phyloP scores from a whole-genome alignment of 2,329 filamentous ascomycete genomes.

The Botrytis aclada region DNA sequence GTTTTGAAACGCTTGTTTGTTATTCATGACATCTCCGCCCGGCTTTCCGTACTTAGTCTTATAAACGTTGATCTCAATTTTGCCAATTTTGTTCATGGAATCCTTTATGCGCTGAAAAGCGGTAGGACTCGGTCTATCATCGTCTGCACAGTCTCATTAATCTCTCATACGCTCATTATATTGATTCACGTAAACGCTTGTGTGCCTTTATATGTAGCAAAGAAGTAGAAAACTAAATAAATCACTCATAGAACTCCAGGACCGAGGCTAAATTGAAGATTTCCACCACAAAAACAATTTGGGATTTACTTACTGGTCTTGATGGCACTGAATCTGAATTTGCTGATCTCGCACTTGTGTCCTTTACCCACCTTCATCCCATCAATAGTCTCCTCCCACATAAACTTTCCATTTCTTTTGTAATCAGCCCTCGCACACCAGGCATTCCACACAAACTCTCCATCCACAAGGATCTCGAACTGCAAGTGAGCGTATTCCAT shows the following conservation, averaged over 20 bases:
- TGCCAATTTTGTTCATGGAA: slow-evolving; percentile 18
- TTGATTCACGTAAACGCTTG: too few relatives aligned
- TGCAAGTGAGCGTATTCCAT: slow-evolving; percentile 18
- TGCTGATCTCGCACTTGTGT: slow-evolving; percentile 4
- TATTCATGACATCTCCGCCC: slow-evolving; percentile 7
- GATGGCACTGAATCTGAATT: slow-evolving; percentile 18
- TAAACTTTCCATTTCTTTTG: neutral
- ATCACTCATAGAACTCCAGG: too few relatives aligned
- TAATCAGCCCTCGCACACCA: slow-evolving; percentile 19
- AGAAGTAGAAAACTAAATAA: too few relatives aligned
- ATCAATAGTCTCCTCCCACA: slow-evolving; percentile 17
- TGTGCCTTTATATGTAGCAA: too few relatives aligned
- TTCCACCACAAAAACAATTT: too few relatives aligned
- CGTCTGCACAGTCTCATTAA: neutral
- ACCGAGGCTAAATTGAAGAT: too few relatives aligned
- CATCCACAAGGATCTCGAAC: slow-evolving; percentile 23
- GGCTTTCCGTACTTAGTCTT: slow-evolving; percentile 18
- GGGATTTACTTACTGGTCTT: slow-evolving; percentile 1
- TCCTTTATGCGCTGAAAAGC: neutral
- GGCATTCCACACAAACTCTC: slow-evolving; percentile 9
- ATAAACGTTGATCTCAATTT: slow-evolving; percentile 24
- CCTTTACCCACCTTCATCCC: slow-evolving; percentile 23
- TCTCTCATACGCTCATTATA: neutral
- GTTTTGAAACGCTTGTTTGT: neutral
- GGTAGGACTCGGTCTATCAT: neutral